Evolutionary conservation across 2,329 filamentous ascomycete species (phyloP), one percentile per base, ranked within the genome.

Genomic region (Pseudonectria foliicola): DNA sequence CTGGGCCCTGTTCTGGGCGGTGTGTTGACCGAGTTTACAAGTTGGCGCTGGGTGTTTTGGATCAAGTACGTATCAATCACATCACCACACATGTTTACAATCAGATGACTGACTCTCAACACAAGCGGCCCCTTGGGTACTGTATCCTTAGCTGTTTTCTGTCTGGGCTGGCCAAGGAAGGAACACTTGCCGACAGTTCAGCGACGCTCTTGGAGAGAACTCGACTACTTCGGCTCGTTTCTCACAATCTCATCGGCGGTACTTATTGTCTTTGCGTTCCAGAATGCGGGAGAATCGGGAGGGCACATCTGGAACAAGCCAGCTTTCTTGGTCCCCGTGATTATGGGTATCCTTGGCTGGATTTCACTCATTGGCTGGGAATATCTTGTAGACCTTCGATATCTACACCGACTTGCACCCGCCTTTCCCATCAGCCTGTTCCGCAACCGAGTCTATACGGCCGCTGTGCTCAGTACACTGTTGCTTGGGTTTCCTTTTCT

Each of bases 21-120:
- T 2, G 24, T 72, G 4, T 45, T 76, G 27, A 72, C 70, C 2
- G 51, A 68, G 12, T 73, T 69, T 34, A 49, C 60, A 1, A 64
- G 54, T 8, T 76, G 72, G 72, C 55, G 68, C 40, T 75, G 70
- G 66, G 61, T 76, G 2, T 78, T 77, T 52, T 77, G 70, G 69
- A 70, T 78, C 48, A 78, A 77, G 70, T 73, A 46, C 31, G 66
- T 55, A 15, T 10, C 14, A 15, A 18, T 11, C 15, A n/a, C 11
- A 4, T 12, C 25, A 3, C 16, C 31, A 29, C 38, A 35, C 49
- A 53, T 31, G 52, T 27, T n/a, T n/a, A n/a, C n/a, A n/a, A n/a
- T n/a, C n/a, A n/a, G n/a, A n/a, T n/a, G n/a, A n/a, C n/a, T n/a
- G n/a, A n/a, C n/a, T n/a, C n/a, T n/a, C n/a, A n/a, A n/a, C n/a